phyloP scores from a whole-genome alignment of 2,329 filamentous ascomycete genomes.

The Alternaria sp. region DNA sequence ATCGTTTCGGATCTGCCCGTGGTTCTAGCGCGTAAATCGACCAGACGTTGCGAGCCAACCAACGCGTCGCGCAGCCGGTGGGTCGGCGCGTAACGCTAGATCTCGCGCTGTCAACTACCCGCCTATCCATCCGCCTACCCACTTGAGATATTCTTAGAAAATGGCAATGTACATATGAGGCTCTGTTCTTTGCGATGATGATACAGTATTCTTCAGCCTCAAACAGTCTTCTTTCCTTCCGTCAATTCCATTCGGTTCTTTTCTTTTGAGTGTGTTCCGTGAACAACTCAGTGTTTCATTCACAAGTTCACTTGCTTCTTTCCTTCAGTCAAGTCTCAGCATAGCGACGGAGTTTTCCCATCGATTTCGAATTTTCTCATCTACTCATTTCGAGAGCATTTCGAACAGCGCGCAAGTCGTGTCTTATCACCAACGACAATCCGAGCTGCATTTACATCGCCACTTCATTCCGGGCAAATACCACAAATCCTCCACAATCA shows the following conservation, averaged over 20 bases:
- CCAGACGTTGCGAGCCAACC: slow-evolving; percentile 25
- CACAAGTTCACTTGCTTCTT: slow-evolving; percentile 4
- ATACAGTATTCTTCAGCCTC: slow-evolving; percentile 10
- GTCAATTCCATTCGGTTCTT: slow-evolving; percentile 15
- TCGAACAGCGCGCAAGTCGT: slow-evolving; percentile 9
- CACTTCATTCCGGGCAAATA: not conserved
- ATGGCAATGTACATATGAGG: slow-evolving; percentile 17
- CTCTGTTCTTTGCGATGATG: slow-evolving; percentile 3
- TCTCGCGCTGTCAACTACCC: slow-evolving; percentile 21
- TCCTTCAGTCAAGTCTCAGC: slow-evolving; percentile 11
- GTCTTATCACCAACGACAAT: not conserved
- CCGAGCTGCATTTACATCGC: not conserved
- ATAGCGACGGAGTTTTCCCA: slow-evolving; percentile 11
- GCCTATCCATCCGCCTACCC: slow-evolving; percentile 15
- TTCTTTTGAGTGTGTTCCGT: slow-evolving; percentile 28
- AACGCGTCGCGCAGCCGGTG: slow-evolving; percentile 27
- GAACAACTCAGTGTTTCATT: slow-evolving; percentile 17
- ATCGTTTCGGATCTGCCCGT: slow-evolving; percentile 21
- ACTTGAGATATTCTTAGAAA: slow-evolving; percentile 26
- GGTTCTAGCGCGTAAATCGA: slow-evolving; percentile 20
- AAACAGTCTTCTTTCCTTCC: slow-evolving; percentile 15
- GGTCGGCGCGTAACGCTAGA: slow-evolving; percentile 32
- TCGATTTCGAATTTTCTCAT: not conserved
- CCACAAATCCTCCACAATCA: not conserved
- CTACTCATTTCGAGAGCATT: not conserved